Percentiles rank a stretch among this genome's conserved stretches.
phyloP scores from a whole-genome alignment of 106 monocot species.

The Allium sativum region DNA sequence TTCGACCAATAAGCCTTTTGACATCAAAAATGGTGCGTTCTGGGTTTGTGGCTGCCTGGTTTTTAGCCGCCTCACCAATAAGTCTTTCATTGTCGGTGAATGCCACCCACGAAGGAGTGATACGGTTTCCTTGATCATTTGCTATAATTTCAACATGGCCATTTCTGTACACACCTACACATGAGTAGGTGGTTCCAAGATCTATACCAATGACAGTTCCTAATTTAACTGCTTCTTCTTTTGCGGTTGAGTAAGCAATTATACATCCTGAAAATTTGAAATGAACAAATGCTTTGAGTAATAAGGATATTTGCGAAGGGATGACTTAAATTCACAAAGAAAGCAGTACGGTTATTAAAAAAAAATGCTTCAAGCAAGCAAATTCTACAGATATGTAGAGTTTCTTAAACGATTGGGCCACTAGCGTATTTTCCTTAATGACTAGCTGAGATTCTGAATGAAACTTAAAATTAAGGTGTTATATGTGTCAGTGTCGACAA shows the following conservation, averaged over 20 bases:
- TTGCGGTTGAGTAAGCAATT: slow-evolving; percentile 32
- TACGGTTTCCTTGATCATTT: slow-evolving; percentile 63
- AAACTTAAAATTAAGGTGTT: too few species aligned
- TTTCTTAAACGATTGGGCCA: too few species aligned
- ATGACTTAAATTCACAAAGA: too few species aligned
- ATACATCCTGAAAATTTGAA: slow-evolving; percentile 23
- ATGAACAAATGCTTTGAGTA: not conserved
- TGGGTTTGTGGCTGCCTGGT: slow-evolving; percentile 45
- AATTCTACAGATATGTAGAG: too few species aligned
- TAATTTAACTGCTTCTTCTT: slow-evolving; percentile 47
- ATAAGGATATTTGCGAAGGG: not conserved
- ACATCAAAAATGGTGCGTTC: slow-evolving; percentile 53
- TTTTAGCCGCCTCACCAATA: slow-evolving; percentile 63
- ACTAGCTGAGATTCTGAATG: too few species aligned
- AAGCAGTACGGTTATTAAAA: too few species aligned
- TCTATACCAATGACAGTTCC: slow-evolving; percentile 57
- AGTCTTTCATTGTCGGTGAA: slow-evolving; percentile 53
- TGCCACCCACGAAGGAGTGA: slow-evolving; percentile 71
- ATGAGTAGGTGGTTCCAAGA: slow-evolving; percentile 58
- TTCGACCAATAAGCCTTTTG: slow-evolving; percentile 52
- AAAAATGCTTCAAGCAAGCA: too few species aligned
- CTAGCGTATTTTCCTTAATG: too few species aligned
- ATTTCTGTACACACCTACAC: slow-evolving; percentile 60
- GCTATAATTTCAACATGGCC: slow-evolving; percentile 64
- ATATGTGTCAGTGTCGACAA: too few species aligned